phyloP scores from a whole-genome alignment of 1,284 basidiomycete species.

The Apiotrichum veenhuisii region DNA sequence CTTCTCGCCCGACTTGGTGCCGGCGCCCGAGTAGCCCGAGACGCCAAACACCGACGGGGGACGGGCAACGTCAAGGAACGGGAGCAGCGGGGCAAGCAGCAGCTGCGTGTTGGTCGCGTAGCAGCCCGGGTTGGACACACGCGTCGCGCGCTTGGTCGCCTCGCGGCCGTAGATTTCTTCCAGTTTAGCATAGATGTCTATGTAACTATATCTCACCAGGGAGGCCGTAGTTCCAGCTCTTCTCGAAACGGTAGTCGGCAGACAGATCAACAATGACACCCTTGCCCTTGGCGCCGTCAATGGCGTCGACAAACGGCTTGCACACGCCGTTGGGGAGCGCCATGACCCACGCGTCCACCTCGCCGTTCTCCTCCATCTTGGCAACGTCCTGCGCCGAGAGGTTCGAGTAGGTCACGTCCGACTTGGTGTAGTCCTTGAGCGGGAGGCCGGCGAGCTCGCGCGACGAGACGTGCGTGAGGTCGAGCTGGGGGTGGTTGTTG shows the following conservation, averaged over 20 bases:
- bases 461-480: conserved; percentile 91
- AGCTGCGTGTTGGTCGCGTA: conserved; percentile 93
- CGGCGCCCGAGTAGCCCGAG: conserved; percentile 92
- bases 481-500: conserved; percentile 77
- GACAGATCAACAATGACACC: conserved; percentile 83
- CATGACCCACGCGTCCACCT: conserved; percentile 96
- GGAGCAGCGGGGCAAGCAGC: conserved; percentile 81
- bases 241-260: conserved; percentile 93
- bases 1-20: conserved; percentile 67
- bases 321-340: conserved; percentile 95
- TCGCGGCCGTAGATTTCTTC: conserved; percentile 79
- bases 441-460: conserved; percentile 84
- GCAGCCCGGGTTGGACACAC: conserved; percentile 96
- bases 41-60: conserved; percentile 87
- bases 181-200: conserved; percentile 27
- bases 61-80: conserved; percentile 61
- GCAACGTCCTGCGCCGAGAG: conserved; percentile 72
- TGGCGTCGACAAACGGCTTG: conserved; percentile 95
- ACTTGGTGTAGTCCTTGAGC: conserved; percentile 78
- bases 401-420: conserved; percentile 71
- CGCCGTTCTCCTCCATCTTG: conserved; percentile 77
- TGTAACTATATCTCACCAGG: conserved; percentile 65
- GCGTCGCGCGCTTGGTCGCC: conserved; percentile 64
- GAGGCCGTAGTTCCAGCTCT: conserved; percentile 94
- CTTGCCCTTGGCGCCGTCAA: conserved; percentile 62